Evolutionary conservation across 1,139 yeast genomes (phyloP).

Genomic region (Chernovozyma sophiae-reginae): DNA sequence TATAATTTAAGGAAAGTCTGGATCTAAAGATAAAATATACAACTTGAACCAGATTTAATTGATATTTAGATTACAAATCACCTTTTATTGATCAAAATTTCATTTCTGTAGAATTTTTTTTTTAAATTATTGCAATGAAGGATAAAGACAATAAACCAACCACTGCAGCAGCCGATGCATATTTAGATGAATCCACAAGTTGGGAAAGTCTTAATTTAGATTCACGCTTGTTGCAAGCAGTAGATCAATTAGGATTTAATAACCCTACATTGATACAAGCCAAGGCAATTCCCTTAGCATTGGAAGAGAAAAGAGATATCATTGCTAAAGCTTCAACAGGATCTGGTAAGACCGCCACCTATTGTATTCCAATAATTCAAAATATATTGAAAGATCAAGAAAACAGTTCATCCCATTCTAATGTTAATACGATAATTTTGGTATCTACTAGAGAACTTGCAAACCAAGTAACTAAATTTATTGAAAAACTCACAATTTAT

Average conservation of each 20-base stretch:
- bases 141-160: slow-evolving; percentile 3
- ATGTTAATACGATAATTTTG: slow-evolving; percentile 54
- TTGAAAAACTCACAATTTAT: slow-evolving; percentile 63
- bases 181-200: slow-evolving; percentile 65
- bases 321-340: slow-evolving; percentile 90
- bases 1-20: no score
- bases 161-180: slow-evolving; percentile 56
- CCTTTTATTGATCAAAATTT: not conserved
- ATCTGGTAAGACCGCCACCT: slow-evolving; percentile 87
- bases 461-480: slow-evolving; percentile 71
- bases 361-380: slow-evolving; percentile 73
- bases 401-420: slow-evolving; percentile 18
- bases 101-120: no score
- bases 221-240: slow-evolving; percentile 77
- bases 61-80: not conserved
- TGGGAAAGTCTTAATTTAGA: slow-evolving; percentile 75
- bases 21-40: no score
- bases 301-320: slow-evolving; percentile 81
- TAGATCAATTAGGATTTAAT: slow-evolving; percentile 73
- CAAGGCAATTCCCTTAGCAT: slow-evolving; percentile 85
- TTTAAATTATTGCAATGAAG: slow-evolving; percentile 5
- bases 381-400: slow-evolving; percentile 41
- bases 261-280: slow-evolving; percentile 90
- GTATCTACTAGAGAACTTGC: slow-evolving; percentile 88
- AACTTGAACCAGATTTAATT: no score